Evolutionary conservation across 768 basidiomycete species (phyloP).

Genomic region (Tylopilus sp.): DNA sequence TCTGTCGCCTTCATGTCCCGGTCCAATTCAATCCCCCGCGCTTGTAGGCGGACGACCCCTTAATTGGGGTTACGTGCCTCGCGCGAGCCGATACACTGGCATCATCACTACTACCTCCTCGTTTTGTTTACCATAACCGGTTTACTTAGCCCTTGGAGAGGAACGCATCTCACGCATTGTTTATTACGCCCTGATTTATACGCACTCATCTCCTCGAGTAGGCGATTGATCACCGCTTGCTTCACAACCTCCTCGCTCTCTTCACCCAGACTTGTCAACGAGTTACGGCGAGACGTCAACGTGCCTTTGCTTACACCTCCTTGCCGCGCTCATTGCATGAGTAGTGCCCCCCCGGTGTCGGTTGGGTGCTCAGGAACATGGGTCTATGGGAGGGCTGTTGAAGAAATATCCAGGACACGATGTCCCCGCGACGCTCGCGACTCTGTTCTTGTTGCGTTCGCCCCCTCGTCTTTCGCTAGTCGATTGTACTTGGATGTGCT

Average conservation of each 20-base stretch:
- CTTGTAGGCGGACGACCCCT: slow-evolving; percentile 78
- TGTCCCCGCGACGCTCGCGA: not conserved
- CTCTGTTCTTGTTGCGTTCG: slow-evolving; percentile 19
- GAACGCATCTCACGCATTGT: slow-evolving; percentile 34
- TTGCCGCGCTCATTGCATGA: slow-evolving; percentile 35
- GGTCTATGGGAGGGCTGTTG: slow-evolving; percentile 25
- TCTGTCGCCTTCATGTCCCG: slow-evolving; percentile 42
- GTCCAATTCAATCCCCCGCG: slow-evolving; percentile 48
- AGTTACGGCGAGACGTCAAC: slow-evolving; percentile 28
- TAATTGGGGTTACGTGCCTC: slow-evolving; percentile 78
- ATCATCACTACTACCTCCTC: slow-evolving; percentile 37
- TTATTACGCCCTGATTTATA: slow-evolving; percentile 44
- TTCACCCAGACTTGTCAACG: slow-evolving; percentile 17
- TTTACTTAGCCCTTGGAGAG: slow-evolving; percentile 26
- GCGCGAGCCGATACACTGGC: slow-evolving; percentile 74
- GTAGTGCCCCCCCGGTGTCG: slow-evolving; percentile 21
- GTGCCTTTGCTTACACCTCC: slow-evolving; percentile 23
- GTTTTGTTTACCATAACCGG: slow-evolving; percentile 18
- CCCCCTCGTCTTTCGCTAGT: slow-evolving; percentile 38
- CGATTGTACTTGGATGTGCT: slow-evolving; percentile 27
- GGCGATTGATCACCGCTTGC: slow-evolving; percentile 47
- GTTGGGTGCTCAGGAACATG: slow-evolving; percentile 25
- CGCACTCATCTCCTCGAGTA: slow-evolving; percentile 26
- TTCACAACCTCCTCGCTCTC: slow-evolving; percentile 22
- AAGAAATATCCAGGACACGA: slow-evolving; percentile 20